Conservation (phyloP, 2,329 filamentous ascomycete species). For the Cordyceps tenuipes region DNA sequence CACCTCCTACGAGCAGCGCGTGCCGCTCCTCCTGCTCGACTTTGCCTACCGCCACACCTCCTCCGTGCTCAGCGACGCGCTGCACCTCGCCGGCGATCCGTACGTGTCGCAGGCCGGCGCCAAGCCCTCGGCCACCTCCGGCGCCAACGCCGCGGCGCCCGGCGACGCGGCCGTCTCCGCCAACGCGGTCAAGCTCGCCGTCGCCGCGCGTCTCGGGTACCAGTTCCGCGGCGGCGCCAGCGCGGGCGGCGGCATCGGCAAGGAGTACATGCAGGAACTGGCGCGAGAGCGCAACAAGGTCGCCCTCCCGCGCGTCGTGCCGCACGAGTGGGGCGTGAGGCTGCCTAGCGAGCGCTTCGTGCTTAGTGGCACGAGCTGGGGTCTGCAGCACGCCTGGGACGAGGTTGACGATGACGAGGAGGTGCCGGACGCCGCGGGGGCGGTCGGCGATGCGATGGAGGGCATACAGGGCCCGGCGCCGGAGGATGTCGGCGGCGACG, state of each 20-base stretch:
- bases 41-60: conserved; percentile 79
- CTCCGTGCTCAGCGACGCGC: conserved; percentile 60
- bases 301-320: conserved; percentile 52
- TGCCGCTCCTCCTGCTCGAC: conserved; percentile 74
- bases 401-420: conserved; percentile 37
- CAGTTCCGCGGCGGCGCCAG: conserved; percentile 52
- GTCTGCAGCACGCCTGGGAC: conserved; percentile 51
- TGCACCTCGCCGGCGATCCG: conserved; percentile 61
- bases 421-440: conserved; percentile 22
- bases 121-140: conserved; percentile 40
- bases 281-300: conserved; percentile 62
- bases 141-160: conserved; percentile 39
- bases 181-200: conserved; percentile 64
- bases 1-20: conserved; percentile 70
- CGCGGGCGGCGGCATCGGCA: conserved; percentile 48
- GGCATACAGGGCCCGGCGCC: conserved; percentile 34
- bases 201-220: conserved; percentile 58
- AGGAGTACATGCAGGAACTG: conserved; percentile 71
- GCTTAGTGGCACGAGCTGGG: conserved; percentile 57
- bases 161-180: conserved; percentile 52
- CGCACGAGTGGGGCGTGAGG: conserved; percentile 59
- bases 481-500: conserved; percentile 38
- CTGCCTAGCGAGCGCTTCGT: conserved; percentile 62
- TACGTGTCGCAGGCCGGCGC: conserved; percentile 52
- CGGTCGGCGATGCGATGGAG: conserved; percentile 39